Conservation (phyloP, 2,329 filamentous ascomycete genomes). For the Fusarium mundagurra region DNA sequence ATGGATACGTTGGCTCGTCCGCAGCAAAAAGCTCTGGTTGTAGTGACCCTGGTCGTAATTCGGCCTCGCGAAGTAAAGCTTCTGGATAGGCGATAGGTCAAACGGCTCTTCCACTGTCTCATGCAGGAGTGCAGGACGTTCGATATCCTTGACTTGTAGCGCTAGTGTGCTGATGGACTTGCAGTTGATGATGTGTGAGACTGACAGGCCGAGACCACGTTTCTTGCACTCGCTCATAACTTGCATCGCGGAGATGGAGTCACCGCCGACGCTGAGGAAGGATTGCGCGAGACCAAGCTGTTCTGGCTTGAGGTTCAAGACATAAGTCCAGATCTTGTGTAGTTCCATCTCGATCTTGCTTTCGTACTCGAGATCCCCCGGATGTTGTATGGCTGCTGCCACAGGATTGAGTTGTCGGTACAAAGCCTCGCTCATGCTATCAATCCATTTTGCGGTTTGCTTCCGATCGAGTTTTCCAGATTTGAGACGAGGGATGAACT, state of each 20-base stretch:
- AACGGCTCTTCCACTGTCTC: constrained; percentile 11
- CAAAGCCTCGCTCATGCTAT: constrained; percentile 12
- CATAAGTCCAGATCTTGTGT: constrained; percentile 28
- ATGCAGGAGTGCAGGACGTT: not conserved
- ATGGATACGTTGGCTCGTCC: not conserved
- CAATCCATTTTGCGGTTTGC: constrained; percentile 23
- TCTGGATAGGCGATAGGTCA: constrained; percentile 32
- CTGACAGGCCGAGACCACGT: constrained; percentile 39
- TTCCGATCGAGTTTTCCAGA: constrained; percentile 38
- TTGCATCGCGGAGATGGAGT: constrained; percentile 55
- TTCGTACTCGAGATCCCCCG: not conserved
- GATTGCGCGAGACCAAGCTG: constrained; percentile 35
- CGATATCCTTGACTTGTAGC: constrained; percentile 15
- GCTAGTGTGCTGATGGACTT: constrained; percentile 38
- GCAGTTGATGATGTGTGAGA: constrained; percentile 43
- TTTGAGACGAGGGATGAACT: constrained; percentile 31
- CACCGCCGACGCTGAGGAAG: constrained; percentile 54
- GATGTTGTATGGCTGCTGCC: accelerated
- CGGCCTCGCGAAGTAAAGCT: constrained; percentile 29
- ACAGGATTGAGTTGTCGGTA: constrained; percentile 32
- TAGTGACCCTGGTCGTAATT: constrained; percentile 27
- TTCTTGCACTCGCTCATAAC: constrained; percentile 50
- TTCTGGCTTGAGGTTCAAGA: constrained; percentile 33
- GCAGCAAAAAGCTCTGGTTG: constrained; percentile 37
- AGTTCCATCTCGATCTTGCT: constrained; percentile 12